Evolutionary conservation across 2,329 filamentous ascomycete species (phyloP).

Genomic region (Cladosporium oxysporum): DNA sequence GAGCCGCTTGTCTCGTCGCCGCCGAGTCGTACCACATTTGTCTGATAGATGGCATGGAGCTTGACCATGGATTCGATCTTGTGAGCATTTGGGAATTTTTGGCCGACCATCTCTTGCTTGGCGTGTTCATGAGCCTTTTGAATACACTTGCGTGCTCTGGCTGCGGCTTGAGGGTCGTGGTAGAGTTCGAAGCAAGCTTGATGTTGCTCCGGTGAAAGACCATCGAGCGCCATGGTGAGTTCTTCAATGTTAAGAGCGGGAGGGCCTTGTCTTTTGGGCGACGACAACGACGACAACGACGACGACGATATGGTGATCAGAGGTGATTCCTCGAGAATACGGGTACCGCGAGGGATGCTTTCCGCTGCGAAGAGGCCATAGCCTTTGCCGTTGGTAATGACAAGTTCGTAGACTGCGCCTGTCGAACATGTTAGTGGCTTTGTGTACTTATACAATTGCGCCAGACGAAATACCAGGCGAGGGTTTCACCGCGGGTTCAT

Average conservation of each 20-base stretch:
- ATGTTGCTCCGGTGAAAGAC: slow-evolving; percentile 12
- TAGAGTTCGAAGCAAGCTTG: slow-evolving; percentile 18
- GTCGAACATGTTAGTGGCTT: neutral
- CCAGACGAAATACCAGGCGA: neutral
- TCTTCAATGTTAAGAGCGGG: neutral
- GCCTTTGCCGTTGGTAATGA: slow-evolving; percentile 27
- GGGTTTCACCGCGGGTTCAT: neutral
- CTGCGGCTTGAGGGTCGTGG: neutral
- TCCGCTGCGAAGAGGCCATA: slow-evolving; percentile 31
- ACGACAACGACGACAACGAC: too few species aligned
- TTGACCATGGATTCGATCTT: slow-evolving; percentile 4
- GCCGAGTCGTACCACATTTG: slow-evolving; percentile 22
- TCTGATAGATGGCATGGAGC: slow-evolving; percentile 25
- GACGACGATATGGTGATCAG: neutral
- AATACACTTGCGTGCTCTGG: neutral
- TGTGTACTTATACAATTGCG: neutral
- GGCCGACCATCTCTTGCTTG: neutral
- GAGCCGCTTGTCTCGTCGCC: neutral
- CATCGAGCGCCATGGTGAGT: neutral
- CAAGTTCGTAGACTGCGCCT: slow-evolving; percentile 22
- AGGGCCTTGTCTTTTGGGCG: too few species aligned
- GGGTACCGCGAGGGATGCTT: slow-evolving; percentile 32
- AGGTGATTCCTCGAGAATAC: slow-evolving; percentile 30
- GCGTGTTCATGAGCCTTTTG: neutral
- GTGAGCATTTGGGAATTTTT: neutral